Conservation (phyloP, 176 grass and related monocot species). For the Musa beccarii region DNA sequence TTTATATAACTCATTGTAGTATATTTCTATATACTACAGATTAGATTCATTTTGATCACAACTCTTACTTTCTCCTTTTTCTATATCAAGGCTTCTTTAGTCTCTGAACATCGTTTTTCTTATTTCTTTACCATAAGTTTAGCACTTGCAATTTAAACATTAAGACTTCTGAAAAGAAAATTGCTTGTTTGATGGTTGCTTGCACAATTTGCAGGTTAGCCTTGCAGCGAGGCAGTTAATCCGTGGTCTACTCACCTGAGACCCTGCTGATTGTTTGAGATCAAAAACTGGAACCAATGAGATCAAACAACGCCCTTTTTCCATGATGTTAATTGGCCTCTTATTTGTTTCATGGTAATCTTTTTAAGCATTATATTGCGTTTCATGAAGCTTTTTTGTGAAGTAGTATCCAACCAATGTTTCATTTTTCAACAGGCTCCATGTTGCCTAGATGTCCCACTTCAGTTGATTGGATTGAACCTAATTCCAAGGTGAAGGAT, state of each 20-base stretch:
- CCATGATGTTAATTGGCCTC: constrained; percentile 59
- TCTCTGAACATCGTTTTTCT: too few species aligned
- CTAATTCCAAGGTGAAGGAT: constrained; percentile 37
- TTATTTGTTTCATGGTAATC: constrained; percentile 89
- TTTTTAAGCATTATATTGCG: constrained; percentile 8
- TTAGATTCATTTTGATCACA: too few species aligned
- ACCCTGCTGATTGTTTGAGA: constrained; percentile 55
- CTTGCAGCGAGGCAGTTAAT: constrained; percentile 69
- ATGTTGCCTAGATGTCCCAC: constrained; percentile 55
- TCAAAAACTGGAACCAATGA: constrained; percentile 67
- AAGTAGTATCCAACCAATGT: constrained; percentile 17
- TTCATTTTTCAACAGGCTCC: constrained; percentile 35
- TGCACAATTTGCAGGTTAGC: constrained; percentile 45
- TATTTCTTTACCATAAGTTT: too few species aligned
- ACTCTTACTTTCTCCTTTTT: too few species aligned
- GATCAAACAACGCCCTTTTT: constrained; percentile 86
- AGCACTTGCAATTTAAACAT: too few species aligned
- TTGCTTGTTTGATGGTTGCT: background rate
- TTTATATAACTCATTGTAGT: too few species aligned
- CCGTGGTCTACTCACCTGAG: constrained; percentile 68
- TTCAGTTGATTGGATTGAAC: constrained; percentile 57
- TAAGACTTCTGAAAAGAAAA: too few species aligned
- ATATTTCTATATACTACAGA: too few species aligned
- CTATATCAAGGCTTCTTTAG: too few species aligned
- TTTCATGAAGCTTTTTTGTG: background rate